Evolutionary conservation across 305 asterid species (phyloP), one percentile per base, ranked within the genome.

Genomic region (Solanum hybrid): DNA sequence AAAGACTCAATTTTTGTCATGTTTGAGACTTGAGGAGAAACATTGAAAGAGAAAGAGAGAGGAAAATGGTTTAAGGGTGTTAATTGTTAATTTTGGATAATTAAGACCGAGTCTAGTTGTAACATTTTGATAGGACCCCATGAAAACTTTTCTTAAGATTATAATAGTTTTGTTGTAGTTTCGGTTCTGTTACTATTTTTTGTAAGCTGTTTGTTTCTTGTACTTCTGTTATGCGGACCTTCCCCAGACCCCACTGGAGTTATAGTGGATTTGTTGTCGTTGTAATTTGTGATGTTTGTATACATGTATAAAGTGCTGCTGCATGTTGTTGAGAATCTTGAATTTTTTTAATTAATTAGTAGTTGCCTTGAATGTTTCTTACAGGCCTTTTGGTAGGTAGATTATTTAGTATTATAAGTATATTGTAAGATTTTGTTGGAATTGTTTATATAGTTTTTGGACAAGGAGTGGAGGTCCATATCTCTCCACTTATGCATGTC

Each of bases 341-440:
- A 75, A 38, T 45, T 69, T 19, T 73, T 71, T 66, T 76, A 80
- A 87, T 90, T 79, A 86, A 27, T 27, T 27, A 27, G 71, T 38
- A 29, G 56, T 78, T 85, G 88, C 36, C 89, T 91, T 94, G 96
- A 93, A 93, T 88, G 93, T 93, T 93, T 94, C 96, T 90, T 90
- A 92, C 95, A 92, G 95, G 95, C 90, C 95, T 94, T 91, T 89
- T 88, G 93, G 89, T 72, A 87, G 92, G 95, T 93, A 92, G 90
- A 90, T 93, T 89, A 90, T 71, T 90, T 92, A 93, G 84, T 91
- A 90, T 88, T 90, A 15, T 37, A n/a, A 10, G 35, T 78, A 89
- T 91, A 92, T 84, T 91, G 89, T 89, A 90, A 45, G 90, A 69
- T 84, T 71, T 38, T 73, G 42, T 24, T 79, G 34, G 35, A 69